phyloP scores from a whole-genome alignment of 2,329 filamentous ascomycete species.

The Myotisia sp. region DNA sequence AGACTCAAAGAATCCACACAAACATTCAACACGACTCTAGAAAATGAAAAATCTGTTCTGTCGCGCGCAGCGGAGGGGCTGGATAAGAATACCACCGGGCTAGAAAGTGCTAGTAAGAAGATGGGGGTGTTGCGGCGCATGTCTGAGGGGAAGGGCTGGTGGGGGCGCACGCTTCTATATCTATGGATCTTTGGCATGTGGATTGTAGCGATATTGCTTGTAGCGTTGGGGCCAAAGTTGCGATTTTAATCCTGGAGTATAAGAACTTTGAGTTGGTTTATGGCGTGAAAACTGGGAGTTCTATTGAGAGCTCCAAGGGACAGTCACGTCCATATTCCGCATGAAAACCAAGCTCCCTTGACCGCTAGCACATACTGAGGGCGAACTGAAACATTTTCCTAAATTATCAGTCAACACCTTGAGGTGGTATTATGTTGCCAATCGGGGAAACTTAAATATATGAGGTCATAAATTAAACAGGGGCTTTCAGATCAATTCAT shows the following conservation, averaged over 20 bases:
- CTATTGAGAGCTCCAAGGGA: no score
- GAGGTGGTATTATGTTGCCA: no score
- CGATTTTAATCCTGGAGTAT: constrained; percentile 47
- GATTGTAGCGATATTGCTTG: constrained; percentile 61
- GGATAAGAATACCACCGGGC: constrained; percentile 58
- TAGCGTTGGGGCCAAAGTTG: constrained; percentile 77
- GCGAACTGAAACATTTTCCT: no score
- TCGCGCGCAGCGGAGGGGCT: constrained; percentile 58
- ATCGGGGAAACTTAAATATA: no score
- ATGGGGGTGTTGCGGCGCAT: constrained; percentile 67
- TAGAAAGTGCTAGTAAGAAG: constrained; percentile 59
- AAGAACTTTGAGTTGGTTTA: no score
- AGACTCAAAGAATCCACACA: constrained; percentile 63
- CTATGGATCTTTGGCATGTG: constrained; percentile 70
- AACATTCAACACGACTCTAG: constrained; percentile 56
- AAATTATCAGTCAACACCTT: no score
- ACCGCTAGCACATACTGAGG: no score
- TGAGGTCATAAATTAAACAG: no score
- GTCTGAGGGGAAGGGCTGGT: constrained; percentile 81
- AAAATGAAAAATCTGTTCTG: constrained; percentile 59
- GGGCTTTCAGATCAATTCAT: no score
- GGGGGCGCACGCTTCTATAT: constrained; percentile 70
- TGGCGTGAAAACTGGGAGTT: no score
- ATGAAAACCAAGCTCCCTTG: no score
- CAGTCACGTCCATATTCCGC: no score